These are phyloP conservation scores for Blastomyces emzantsi DNA, from an alignment of 2,329 filamentous ascomycete species.

Conservation along the genomic window DNA sequence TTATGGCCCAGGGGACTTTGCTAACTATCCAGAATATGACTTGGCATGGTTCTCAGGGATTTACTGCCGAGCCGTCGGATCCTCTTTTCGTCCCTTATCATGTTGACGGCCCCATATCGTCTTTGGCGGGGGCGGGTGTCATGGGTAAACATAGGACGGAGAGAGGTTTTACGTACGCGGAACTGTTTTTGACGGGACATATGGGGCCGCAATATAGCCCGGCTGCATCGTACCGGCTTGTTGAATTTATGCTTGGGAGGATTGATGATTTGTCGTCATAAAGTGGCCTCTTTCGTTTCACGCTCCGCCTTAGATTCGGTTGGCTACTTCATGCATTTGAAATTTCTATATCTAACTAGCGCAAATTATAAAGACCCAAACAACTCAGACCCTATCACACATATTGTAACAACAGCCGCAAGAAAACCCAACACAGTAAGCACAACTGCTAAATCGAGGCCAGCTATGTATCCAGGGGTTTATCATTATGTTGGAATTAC, in stretches of 20 bases:
- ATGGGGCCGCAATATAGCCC: conserved; percentile 38
- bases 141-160: conserved; percentile 64
- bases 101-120: conserved; percentile 35
- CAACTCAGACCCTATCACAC: no score
- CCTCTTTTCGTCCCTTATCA: conserved; percentile 64
- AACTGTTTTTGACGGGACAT: conserved; percentile 57
- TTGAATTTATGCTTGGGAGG: conserved; percentile 64
- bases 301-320: no score
- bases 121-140: conserved; percentile 54
- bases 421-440: no score
- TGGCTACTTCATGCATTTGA: no score
- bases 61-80: conserved; percentile 50
- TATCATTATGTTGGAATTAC: not conserved
- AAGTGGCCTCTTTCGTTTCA: not conserved
- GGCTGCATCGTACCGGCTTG: conserved; percentile 49
- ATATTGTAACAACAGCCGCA: no score
- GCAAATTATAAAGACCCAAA: no score
- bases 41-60: conserved; percentile 62
- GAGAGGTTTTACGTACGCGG: conserved; percentile 63
- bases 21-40: conserved; percentile 74
- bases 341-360: no score
- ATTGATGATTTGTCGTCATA: conserved; percentile 32
- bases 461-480: not conserved
- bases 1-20: conserved; percentile 60
- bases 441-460: no score